Base-by-base conservation (phyloP, 805 yeast species). In the Teunomyces panamensis region DNA sequence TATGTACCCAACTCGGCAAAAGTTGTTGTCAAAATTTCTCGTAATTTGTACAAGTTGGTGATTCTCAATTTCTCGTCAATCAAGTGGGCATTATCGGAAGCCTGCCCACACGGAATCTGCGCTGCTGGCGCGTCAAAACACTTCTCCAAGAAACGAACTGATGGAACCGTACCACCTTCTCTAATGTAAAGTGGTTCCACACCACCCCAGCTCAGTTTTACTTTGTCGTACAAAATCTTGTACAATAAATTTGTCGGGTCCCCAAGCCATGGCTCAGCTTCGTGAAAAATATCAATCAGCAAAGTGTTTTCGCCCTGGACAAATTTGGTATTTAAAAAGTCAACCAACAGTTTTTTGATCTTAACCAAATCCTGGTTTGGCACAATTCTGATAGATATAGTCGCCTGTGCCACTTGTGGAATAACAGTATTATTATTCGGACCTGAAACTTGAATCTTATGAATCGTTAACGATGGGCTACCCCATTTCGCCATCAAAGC, bases 161-260 rank as follows among this genome's bases (percentile, higher is more conserved):
- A 85, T 1, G 99, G 97, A 63, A 92, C 90, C 0, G 97, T 89
- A 0, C 99, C 99, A 51, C 99, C 99, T 69, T 94, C 99, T 54
- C 98, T 80, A 29, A 94, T 88, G 50, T 83, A 85, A 36, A 92
- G 69, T 2, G 98, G 97, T 46, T 87, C 88, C 1, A 63, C 60
- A 9, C 74, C 68, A 0, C 79, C 81, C 99, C 99, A 92, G 47
- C 83, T 87, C 3, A 71, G 64, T 36, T 71, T 67, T 29, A 92
- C 72, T 44, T 87, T 89, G 20, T 79, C 69, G 46, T 77, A 74
- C 30, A 94, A 69, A 7, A 86, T 75, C 56, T 80, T 75, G 63
- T 87, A 94, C 1, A 91, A 89, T 37, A 75, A 75, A 59, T 88
- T 90, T 10, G 74, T 67, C 10, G 91, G 86, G 56, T 94, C 90